These are phyloP conservation scores for Lyophyllum semitale DNA, from an alignment of 768 basidiomycete genomes.

Conservation along the genomic window DNA sequence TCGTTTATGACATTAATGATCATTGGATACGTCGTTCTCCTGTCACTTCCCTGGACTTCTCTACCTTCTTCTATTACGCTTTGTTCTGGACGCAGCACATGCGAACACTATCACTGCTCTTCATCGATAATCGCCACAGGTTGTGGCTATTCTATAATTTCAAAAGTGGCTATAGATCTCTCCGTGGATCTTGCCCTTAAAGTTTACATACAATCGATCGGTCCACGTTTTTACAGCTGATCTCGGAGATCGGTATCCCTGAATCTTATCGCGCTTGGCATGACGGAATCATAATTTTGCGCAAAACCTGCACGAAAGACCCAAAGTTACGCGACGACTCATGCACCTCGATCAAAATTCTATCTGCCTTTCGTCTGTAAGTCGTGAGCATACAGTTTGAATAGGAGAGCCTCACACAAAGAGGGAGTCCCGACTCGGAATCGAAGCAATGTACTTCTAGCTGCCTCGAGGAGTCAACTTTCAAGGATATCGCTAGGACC, in stretches of 20 bases:
- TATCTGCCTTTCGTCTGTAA: not conserved
- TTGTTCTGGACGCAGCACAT: not conserved
- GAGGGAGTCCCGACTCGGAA: not conserved
- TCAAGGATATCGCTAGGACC: not conserved
- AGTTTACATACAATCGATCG: constrained; percentile 14
- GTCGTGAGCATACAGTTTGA: not conserved
- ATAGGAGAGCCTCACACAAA: not conserved
- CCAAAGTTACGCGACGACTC: not conserved
- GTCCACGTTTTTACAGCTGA: not conserved
- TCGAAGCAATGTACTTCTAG: not conserved
- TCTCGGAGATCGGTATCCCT: constrained; percentile 1
- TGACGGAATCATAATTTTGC: not conserved
- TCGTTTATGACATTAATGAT: not conserved
- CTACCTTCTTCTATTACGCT: not conserved
- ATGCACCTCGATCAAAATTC: not conserved
- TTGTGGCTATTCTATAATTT: constrained; percentile 3
- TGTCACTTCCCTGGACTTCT: not conserved
- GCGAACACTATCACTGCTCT: constrained; percentile 3
- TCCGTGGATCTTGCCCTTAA: constrained; percentile 9
- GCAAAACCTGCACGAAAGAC: not conserved
- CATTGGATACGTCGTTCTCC: not conserved
- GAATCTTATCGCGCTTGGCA: constrained; percentile 3
- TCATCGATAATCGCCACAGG: constrained; percentile 19
- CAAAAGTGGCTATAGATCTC: constrained; percentile 5
- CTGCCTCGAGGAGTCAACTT: constrained; percentile 7